phyloP scores from a whole-genome alignment of 1,139 yeast genomes.

The Wickerhamomyces sp. region DNA sequence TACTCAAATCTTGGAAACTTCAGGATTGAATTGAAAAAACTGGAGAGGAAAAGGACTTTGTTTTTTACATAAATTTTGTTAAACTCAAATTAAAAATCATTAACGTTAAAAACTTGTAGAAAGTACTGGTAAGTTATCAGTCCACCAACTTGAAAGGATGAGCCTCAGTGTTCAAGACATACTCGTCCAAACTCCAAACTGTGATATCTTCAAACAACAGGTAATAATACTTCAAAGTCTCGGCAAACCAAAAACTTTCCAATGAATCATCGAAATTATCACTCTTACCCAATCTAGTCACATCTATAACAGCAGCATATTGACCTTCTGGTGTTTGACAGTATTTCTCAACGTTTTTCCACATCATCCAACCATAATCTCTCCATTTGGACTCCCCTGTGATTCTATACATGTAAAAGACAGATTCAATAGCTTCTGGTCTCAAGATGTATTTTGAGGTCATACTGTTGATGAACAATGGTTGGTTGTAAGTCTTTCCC shows the following conservation, averaged over 20 bases:
- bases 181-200: conserved; percentile 59
- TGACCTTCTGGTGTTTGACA: conserved; percentile 38
- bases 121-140: not conserved
- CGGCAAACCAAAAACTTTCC: conserved; percentile 77
- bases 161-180: conserved; percentile 75
- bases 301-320: conserved; percentile 47
- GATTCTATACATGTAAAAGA: conserved; percentile 66
- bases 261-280: conserved; percentile 36
- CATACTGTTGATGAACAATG: conserved; percentile 33
- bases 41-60: not conserved
- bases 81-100: not conserved
- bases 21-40: not conserved
- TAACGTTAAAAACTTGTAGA: not conserved
- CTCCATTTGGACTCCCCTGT: conserved; percentile 73
- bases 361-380: conserved; percentile 63
- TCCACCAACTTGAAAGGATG: conserved; percentile 54
- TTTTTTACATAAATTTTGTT: no score
- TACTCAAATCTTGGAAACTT: conserved; percentile 38
- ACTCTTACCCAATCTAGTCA: conserved; percentile 31
- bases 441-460: conserved; percentile 56
- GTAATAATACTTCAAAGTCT: conserved; percentile 71
- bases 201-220: conserved; percentile 60
- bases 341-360: conserved; percentile 42
- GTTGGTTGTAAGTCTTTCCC: conserved; percentile 13
- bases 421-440: conserved; percentile 74